These are phyloP conservation scores for Fusarium bulbicola DNA, from an alignment of 2,329 filamentous ascomycete species.

Conservation along the genomic window DNA sequence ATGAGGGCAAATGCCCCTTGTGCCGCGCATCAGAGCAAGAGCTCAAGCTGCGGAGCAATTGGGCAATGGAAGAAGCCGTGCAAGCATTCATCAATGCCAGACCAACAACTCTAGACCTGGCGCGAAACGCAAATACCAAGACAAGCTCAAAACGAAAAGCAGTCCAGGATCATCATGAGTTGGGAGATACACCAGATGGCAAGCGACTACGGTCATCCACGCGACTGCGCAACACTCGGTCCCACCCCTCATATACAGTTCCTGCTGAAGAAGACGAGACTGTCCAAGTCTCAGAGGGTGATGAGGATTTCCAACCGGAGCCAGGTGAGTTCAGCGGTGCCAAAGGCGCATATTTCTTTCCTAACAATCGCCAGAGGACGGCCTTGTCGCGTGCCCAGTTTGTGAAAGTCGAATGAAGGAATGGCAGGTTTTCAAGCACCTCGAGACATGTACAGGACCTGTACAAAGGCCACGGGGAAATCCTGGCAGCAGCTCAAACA, in stretches of 20 bases:
- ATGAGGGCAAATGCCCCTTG: conserved; percentile 86
- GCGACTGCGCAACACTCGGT: conserved; percentile 56
- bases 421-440: conserved; percentile 78
- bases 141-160: conserved; percentile 63
- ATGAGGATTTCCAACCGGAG: conserved; percentile 46
- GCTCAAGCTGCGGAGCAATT: conserved; percentile 84
- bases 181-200: conserved; percentile 42
- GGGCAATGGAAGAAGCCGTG: conserved; percentile 84
- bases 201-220: conserved; percentile 65
- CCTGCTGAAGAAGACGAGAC: conserved; percentile 35
- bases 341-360: background rate
- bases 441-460: conserved; percentile 71
- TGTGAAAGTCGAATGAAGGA: conserved; percentile 84
- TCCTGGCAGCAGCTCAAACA: conserved; percentile 7
- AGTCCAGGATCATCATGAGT: conserved; percentile 45
- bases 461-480: conserved; percentile 11
- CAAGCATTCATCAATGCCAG: conserved; percentile 78
- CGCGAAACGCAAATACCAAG: conserved; percentile 50
- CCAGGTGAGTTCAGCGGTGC: conserved; percentile 30
- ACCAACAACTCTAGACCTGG: conserved; percentile 69
- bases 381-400: conserved; percentile 83
- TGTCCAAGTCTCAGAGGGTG: conserved; percentile 41
- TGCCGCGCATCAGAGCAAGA: conserved; percentile 85
- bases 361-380: conserved; percentile 64
- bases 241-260: conserved; percentile 44